Base-by-base conservation (phyloP, 2,329 filamentous ascomycete genomes). In the Pestalotiopsis sp. region DNA sequence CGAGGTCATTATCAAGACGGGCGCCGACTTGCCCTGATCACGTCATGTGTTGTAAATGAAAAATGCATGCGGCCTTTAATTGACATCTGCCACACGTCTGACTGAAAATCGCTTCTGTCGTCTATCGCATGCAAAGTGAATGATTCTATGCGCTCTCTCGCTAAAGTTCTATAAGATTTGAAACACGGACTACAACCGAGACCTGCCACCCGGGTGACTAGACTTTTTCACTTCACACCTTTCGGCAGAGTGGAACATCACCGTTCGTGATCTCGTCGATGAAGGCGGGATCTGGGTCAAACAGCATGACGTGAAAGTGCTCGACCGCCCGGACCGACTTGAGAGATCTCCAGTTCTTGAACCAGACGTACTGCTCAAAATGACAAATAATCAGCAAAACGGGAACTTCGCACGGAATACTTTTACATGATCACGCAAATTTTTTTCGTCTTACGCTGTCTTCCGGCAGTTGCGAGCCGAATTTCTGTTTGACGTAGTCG, bases 291-390 rank as follows among this genome's bases (percentile, higher is more conserved):
- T 95, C 90, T 1, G 94, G 91, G 73, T 93, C 86, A 78, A 91
- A 92, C 66, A 98, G 83, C 94, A 98, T 94, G 76, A 98, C 91
- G 80, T 98, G 95, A 77, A 98, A 96, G 79, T 98, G 95, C 83
- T 98, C 95, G 12, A 98, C 89, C 0, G 92, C 90, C 74, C 94
- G 89, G 36, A 98, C 89, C 27, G 92, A 96, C 83, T 97, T 97
- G 73, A 98, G 82, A 17, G 87, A 88, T 66, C 85, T 87, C 94
- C 94, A 97, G 76, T 98, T 98, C 83, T 93, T 93, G 82, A 96
- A 96, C 93, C 93, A 96, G 45, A 92, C 84, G 56, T 80, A 78
- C 80, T 83, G 66, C 65, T 49, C 39, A 57, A 49, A 68, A 23
- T 31, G 45, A 17, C 56, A 23, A 67, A 39, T 49, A 12, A 4